Conservation (phyloP, 108 stramenopile species). For the Pseudonitzschia multistriata region DNA sequence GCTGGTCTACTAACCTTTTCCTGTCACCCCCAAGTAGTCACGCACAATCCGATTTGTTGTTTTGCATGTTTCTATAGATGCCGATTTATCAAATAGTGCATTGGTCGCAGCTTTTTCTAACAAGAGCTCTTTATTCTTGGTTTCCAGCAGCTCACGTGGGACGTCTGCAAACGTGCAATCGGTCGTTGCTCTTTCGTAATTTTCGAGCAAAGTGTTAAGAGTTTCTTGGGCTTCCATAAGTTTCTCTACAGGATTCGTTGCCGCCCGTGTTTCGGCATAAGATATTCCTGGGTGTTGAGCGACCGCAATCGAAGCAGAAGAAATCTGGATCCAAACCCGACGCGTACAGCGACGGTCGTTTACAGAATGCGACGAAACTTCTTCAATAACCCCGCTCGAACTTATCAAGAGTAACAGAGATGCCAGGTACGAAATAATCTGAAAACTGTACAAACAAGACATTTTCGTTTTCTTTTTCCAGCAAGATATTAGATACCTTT, state of each 20-base stretch:
- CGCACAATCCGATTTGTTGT: conserved; percentile 61
- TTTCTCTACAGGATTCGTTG: conserved; percentile 11
- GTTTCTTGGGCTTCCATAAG: conserved; percentile 25
- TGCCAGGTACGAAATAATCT: too few species aligned
- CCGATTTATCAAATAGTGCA: conserved; percentile 79
- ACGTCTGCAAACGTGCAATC: conserved; percentile 86
- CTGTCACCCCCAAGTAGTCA: conserved; percentile 74
- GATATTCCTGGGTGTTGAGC: neutral
- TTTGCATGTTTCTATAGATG: conserved; percentile 66
- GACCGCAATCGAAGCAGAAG: neutral
- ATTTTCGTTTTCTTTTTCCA: too few species aligned
- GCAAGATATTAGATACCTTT: too few species aligned
- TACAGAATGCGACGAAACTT: neutral
- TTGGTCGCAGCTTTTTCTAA: conserved; percentile 73
- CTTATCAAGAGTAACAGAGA: neutral
- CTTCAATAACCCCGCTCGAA: neutral
- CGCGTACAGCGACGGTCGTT: neutral
- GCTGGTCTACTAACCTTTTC: conserved; percentile 38
- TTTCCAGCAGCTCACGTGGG: conserved; percentile 71
- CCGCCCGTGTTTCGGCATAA: neutral
- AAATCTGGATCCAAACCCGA: conserved; percentile 2
- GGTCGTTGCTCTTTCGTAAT: conserved; percentile 53
- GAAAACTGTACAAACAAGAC: too few species aligned
- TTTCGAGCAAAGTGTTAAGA: conserved; percentile 23
- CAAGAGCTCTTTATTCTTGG: conserved; percentile 74